Evolutionary conservation across 768 basidiomycete species (phyloP).

Genomic region (Lanmaoa rubissima): DNA sequence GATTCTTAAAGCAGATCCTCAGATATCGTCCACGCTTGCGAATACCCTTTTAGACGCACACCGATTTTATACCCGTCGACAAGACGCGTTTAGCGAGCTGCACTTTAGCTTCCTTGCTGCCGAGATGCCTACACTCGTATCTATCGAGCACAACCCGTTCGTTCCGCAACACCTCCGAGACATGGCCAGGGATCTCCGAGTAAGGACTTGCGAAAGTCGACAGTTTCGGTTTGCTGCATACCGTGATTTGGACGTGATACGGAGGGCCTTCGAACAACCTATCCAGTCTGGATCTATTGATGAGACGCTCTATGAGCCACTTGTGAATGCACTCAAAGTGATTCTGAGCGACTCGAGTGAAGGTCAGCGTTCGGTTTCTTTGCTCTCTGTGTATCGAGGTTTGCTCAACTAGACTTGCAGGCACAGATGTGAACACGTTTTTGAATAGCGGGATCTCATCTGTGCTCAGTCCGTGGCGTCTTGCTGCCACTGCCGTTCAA

Average conservation of each 20-base stretch:
- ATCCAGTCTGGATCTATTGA: constrained; percentile 48
- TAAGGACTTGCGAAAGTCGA: constrained; percentile 55
- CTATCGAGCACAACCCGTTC: constrained; percentile 60
- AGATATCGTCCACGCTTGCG: constrained; percentile 37
- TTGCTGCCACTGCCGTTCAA: constrained; percentile 77
- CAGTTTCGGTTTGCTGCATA: constrained; percentile 78
- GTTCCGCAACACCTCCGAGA: constrained; percentile 50
- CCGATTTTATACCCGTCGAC: constrained; percentile 64
- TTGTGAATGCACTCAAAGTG: constrained; percentile 64
- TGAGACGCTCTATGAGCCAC: constrained; percentile 55
- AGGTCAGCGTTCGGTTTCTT: constrained; percentile 39
- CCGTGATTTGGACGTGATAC: constrained; percentile 68
- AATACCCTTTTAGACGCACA: constrained; percentile 63
- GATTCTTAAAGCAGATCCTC: constrained; percentile 53
- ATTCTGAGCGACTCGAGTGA: constrained; percentile 63
- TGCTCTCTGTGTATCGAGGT: too few relatives aligned
- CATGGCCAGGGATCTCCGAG: constrained; percentile 52
- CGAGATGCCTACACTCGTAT: constrained; percentile 67
- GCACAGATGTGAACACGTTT: constrained; percentile 45
- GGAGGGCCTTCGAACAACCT: constrained; percentile 64
- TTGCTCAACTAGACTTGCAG: constrained; percentile 5
- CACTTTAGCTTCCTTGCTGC: constrained; percentile 64
- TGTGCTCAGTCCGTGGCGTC: constrained; percentile 78
- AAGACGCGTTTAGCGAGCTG: constrained; percentile 62
- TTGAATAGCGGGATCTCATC: constrained; percentile 63